Conservation (phyloP, 257 asterid species). For the Gardenia jasminoides region DNA sequence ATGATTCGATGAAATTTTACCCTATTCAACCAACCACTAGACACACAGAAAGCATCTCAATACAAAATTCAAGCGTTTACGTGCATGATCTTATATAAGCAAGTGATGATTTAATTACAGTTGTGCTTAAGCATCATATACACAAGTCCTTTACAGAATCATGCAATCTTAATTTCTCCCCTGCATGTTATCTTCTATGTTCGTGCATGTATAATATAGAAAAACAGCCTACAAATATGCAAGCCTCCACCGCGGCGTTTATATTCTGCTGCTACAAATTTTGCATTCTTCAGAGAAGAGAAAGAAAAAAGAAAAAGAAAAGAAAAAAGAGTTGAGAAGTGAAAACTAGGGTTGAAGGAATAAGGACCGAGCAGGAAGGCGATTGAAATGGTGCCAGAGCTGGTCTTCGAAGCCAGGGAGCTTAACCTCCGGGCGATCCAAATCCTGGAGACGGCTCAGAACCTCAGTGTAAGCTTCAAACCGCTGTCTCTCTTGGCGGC, state of each 20-base stretch:
- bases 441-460: constrained; percentile 39
- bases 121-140: no score
- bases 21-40: not conserved
- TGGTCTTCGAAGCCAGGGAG: constrained; percentile 53
- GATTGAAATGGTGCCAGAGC: constrained; percentile 55
- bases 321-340: not conserved
- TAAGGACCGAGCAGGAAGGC: constrained; percentile 44
- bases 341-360: constrained; percentile 25
- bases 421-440: constrained; percentile 38
- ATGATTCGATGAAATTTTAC: not conserved
- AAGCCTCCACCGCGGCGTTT: not conserved
- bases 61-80: not conserved
- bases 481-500: constrained; percentile 34
- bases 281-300: no score
- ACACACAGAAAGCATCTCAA: not conserved
- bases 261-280: no score
- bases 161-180: not conserved
- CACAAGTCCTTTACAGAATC: not conserved
- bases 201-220: not conserved
- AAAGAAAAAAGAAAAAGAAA: not conserved
- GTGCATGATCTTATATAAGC: not conserved
- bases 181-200: not conserved
- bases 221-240: not conserved
- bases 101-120: no score
- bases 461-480: constrained; percentile 43